These are phyloP conservation scores for Jatropha multifida DNA, from an alignment of 441 rosid species.

Conservation along the genomic window DNA sequence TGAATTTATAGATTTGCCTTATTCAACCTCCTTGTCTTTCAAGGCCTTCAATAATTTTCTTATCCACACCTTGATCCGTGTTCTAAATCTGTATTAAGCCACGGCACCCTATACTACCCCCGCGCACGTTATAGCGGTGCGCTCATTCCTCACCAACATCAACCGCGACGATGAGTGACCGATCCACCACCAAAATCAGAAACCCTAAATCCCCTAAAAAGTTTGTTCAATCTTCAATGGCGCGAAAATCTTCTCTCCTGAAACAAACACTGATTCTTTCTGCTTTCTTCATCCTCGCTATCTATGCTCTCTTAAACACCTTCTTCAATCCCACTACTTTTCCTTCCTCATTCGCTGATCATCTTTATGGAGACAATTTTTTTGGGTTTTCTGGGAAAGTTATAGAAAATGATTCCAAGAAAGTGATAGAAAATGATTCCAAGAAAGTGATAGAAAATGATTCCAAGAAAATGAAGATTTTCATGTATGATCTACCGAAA, in stretches of 20 bases:
- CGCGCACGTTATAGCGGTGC: constrained; percentile 1
- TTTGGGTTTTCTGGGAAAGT: constrained; percentile 6
- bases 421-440: too few relatives aligned
- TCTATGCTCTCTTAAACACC: constrained; percentile 60
- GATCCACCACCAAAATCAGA: constrained; percentile 14
- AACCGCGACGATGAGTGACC: constrained; percentile 16
- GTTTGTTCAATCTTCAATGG: constrained; percentile 31
- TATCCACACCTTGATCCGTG: neutral
- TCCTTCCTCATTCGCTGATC: constrained; percentile 28
- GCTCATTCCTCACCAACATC: neutral
- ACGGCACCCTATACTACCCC: neutral
- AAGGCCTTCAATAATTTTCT: too few relatives aligned
- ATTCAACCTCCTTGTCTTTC: too few relatives aligned
- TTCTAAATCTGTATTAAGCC: neutral
- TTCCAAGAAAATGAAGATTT: constrained; percentile 41
- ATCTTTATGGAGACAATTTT: constrained; percentile 21
- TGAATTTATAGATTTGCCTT: too few relatives aligned
- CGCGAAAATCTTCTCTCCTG: constrained; percentile 72
- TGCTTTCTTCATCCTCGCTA: constrained; percentile 50
- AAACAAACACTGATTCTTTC: constrained; percentile 48
- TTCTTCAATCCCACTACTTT: constrained; percentile 42
- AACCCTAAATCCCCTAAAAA: constrained; percentile 19
- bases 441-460: too few relatives aligned
- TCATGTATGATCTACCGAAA: constrained; percentile 79
- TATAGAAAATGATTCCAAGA: neutral